These are phyloP conservation scores for Vitis rotundifolia DNA, from an alignment of 164 flowering plant species.

Conservation along the genomic window DNA sequence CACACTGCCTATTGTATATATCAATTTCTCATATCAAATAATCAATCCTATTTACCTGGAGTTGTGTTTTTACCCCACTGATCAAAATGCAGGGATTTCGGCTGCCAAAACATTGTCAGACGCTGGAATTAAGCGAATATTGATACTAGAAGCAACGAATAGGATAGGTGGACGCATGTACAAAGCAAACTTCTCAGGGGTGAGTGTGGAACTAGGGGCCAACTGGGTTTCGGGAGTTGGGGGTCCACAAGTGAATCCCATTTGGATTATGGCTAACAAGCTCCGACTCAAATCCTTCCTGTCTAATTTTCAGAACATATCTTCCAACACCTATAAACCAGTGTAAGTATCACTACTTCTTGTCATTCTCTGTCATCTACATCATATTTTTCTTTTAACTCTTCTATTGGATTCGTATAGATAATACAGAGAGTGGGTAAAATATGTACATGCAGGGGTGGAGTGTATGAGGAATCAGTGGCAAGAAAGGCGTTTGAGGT, in stretches of 20 bases:
- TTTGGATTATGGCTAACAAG: slow-evolving; percentile 90
- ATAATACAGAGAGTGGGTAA: too few relatives aligned
- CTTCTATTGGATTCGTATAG: too few relatives aligned
- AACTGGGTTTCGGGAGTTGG: slow-evolving; percentile 95
- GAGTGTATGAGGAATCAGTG: slow-evolving; percentile 7
- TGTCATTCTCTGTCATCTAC: too few relatives aligned
- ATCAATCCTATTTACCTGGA: too few relatives aligned
- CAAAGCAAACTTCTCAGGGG: slow-evolving; percentile 66
- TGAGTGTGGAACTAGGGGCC: slow-evolving; percentile 86
- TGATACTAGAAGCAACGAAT: slow-evolving; percentile 83
- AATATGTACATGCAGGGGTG: slow-evolving; percentile 15
- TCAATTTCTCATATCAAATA: too few relatives aligned
- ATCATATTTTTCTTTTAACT: too few relatives aligned
- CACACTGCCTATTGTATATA: too few relatives aligned
- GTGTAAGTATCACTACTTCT: not conserved
- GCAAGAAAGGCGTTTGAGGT: slow-evolving; percentile 6
- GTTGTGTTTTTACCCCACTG: too few relatives aligned
- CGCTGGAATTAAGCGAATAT: slow-evolving; percentile 67
- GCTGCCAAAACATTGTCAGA: slow-evolving; percentile 83
- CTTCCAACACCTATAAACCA: slow-evolving; percentile 29
- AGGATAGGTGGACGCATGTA: slow-evolving; percentile 84
- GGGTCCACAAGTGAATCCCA: slow-evolving; percentile 74
- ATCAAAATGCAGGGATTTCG: slow-evolving; percentile 48
- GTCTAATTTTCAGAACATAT: slow-evolving; percentile 19
- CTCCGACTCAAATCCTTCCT: slow-evolving; percentile 24